Evolutionary conservation across 2,329 filamentous ascomycete genomes (phyloP).

Genomic region (Cordyceps fumosorosea): DNA sequence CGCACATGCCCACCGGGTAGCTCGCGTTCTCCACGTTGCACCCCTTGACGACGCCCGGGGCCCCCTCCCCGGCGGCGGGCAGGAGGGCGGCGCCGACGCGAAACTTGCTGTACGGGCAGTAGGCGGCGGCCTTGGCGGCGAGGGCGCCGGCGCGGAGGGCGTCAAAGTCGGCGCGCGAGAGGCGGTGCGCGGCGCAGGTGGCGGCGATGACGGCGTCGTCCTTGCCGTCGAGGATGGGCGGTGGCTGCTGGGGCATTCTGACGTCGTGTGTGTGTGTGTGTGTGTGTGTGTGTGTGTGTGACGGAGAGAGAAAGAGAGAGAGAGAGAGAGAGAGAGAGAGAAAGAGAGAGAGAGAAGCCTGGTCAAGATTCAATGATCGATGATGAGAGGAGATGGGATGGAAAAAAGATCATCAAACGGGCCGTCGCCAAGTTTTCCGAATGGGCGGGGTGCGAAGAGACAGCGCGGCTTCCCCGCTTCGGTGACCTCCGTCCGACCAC

Average conservation of each 20-base stretch:
- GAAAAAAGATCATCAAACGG: too few relatives aligned
- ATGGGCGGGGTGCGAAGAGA: not conserved
- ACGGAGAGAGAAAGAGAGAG: too few relatives aligned
- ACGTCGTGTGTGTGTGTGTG: too few relatives aligned
- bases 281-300: too few relatives aligned
- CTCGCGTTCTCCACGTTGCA: constrained; percentile 91
- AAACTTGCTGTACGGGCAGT: constrained; percentile 92
- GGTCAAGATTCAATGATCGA: not conserved
- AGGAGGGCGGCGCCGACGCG: constrained; percentile 81
- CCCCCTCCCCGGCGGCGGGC: constrained; percentile 27
- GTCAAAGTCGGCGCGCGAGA: constrained; percentile 59
- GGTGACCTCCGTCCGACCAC: not conserved
- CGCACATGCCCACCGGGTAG: constrained; percentile 93
- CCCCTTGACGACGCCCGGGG: constrained; percentile 38
- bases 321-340: too few relatives aligned
- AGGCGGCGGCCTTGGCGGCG: constrained; percentile 70
- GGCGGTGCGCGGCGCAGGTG: constrained; percentile 29
- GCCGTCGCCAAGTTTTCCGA: not conserved
- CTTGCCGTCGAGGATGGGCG: constrained; percentile 19
- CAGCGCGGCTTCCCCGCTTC: constrained; percentile 1
- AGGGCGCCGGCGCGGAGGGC: constrained; percentile 56
- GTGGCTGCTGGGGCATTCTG: not conserved
- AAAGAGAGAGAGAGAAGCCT: too few relatives aligned
- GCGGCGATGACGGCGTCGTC: constrained; percentile 23
- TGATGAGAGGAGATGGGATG: not conserved